Conservation (phyloP, 768 basidiomycete genomes). For the Flagelloscypha sp. region DNA sequence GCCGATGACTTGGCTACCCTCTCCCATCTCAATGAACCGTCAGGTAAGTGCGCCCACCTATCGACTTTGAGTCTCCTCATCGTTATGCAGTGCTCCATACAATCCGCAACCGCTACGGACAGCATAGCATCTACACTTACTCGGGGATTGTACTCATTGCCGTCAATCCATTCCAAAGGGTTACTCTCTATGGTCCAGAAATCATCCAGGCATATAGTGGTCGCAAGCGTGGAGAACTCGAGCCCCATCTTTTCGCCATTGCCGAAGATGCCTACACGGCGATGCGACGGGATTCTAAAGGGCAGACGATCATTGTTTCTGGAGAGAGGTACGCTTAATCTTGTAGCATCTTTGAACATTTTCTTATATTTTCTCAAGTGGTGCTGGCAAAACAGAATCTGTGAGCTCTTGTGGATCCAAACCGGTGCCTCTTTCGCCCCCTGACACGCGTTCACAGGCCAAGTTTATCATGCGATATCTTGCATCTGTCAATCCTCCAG, state of each 20-base stretch:
- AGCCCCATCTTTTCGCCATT: slow-evolving; percentile 97
- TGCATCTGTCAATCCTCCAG: slow-evolving; percentile 89
- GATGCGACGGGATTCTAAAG: slow-evolving; percentile 88
- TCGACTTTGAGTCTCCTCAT: slow-evolving; percentile 2
- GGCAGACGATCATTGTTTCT: slow-evolving; percentile 98
- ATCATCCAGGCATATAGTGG: slow-evolving; percentile 97
- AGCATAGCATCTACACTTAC: slow-evolving; percentile 98
- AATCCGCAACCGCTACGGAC: slow-evolving; percentile 92
- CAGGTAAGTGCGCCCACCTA: slow-evolving; percentile 45
- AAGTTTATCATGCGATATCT: slow-evolving; percentile 99
- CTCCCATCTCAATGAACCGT: slow-evolving; percentile 96
- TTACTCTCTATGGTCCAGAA: slow-evolving; percentile 93
- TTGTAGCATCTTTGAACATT: slow-evolving; percentile 7
- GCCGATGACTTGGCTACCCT: slow-evolving; percentile 97
- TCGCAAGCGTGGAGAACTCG: slow-evolving; percentile 84
- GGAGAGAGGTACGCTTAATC: slow-evolving; percentile 74
- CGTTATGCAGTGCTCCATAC: slow-evolving; percentile 76
- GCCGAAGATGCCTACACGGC: slow-evolving; percentile 98
- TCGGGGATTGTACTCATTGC: slow-evolving; percentile 98
- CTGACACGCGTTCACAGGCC: slow-evolving; percentile 39
- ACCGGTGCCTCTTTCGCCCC: background rate
- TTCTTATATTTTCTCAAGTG: slow-evolving; percentile 41
- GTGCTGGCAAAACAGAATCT: slow-evolving; percentile 98
- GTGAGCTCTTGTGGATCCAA: slow-evolving; percentile 33
- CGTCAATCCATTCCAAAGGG: slow-evolving; percentile 96